Base-by-base conservation (phyloP, 768 basidiomycete genomes). In the Rhizopogon vulgaris region DNA sequence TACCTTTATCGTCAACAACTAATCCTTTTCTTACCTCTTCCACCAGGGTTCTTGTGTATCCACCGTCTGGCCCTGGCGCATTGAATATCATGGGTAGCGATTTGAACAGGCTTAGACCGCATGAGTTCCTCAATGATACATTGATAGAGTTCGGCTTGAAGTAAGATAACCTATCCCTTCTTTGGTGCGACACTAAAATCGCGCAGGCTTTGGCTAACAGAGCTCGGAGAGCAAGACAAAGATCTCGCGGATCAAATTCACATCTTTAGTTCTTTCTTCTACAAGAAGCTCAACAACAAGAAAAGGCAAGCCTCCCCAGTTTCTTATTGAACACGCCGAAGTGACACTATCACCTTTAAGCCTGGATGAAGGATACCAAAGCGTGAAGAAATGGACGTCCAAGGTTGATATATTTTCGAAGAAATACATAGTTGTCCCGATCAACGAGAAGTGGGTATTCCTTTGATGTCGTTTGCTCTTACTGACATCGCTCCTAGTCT, bases 221-320 rank as follows among this genome's bases (percentile, higher is more conserved):
- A 78, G 6, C 67, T 90, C 24, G 78, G 80, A 55, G 69, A 65
- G 36, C 69, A 61, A 34, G 63, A 85, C 55, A 84, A 85, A 2
- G 75, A 75, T 14, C 69, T 90, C 4, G 88, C 83, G 2, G 78
- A 83, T 3, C 78, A 89, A 58, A 76, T 94, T 1, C 86, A 97
- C 61, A 79, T 98, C 4, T 98, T 98, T 74, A 98, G 86, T 66
- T 94, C 94, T 0, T 99, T 97, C 71, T 98, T 99, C 69, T 98
- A 94, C 74, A 91, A 94, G 73, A 95, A 96, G 68, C 70, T 99
- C 25, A 85, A 85, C 52, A 78, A 78, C 49, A 69, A 38, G 57
- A 87, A 80, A 64, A 79, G 75, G 83, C 84, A 63, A 37, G 73
- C 63, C 24, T 27, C 50, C 7, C 4, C 5, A 37, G 32, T 38